A percentile compares a stretch with the other conserved stretches of the same genome.
phyloP scores from a whole-genome alignment of 176 grass and related monocot genomes.

The Ananas comosus region DNA sequence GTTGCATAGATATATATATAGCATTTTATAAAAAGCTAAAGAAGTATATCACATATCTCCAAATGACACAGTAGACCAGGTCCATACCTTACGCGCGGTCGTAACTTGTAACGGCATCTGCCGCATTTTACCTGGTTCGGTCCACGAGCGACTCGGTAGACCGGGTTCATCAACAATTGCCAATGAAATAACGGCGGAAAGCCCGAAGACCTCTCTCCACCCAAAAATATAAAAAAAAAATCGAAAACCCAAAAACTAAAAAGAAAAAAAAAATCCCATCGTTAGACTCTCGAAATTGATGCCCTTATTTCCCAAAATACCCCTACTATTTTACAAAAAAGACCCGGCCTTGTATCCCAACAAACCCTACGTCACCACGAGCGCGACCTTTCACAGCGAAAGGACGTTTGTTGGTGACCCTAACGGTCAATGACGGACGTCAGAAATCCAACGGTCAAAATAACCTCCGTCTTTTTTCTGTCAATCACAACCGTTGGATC shows the following conservation, averaged over 20 bases:
- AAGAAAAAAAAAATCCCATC: background rate
- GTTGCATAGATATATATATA: too few species aligned
- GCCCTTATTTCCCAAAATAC: background rate
- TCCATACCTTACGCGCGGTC: too few species aligned
- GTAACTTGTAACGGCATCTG: too few species aligned
- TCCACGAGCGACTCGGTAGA: too few species aligned
- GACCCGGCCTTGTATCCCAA: background rate
- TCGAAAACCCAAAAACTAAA: background rate
- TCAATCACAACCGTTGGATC: background rate
- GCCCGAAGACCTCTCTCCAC: background rate
- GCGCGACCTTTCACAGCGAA: background rate
- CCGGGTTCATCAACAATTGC: too few species aligned
- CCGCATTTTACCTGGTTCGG: too few species aligned
- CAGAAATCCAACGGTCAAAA: background rate
- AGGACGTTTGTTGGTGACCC: background rate
- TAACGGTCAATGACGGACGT: background rate
- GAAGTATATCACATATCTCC: too few species aligned
- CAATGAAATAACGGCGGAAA: background rate
- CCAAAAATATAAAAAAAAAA: background rate
- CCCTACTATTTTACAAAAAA: background rate
- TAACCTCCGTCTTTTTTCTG: background rate
- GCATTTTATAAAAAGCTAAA: too few species aligned
- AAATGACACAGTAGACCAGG: too few species aligned
- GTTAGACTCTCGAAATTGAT: background rate
- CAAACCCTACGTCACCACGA: background rate